Conservation (phyloP, 805 yeast genomes). For the Yarrowia bubula region DNA sequence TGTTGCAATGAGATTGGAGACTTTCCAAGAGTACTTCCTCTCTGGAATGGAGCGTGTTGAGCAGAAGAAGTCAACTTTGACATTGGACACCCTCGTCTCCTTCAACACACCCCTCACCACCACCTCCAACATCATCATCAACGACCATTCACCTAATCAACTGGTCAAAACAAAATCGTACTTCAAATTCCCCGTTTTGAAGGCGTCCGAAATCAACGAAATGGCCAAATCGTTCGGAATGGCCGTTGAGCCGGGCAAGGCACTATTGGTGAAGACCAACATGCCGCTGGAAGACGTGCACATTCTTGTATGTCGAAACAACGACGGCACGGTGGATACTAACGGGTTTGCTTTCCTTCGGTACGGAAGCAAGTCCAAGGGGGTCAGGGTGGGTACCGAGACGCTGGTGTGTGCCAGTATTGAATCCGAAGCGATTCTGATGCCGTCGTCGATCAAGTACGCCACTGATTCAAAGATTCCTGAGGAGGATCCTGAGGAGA, state of each 20-base stretch:
- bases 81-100: neutral
- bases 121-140: constrained; percentile 7
- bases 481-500: neutral
- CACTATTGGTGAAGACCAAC: constrained; percentile 14
- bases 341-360: constrained; percentile 1
- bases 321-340: neutral
- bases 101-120: neutral
- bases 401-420: constrained; percentile 18
- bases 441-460: constrained; percentile 14
- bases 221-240: constrained; percentile 13
- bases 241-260: neutral
- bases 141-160: constrained; percentile 25
- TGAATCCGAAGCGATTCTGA: neutral
- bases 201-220: constrained; percentile 11
- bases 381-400: neutral
- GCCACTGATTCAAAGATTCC: constrained; percentile 16
- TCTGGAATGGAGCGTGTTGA: constrained; percentile 35
- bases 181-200: constrained; percentile 19
- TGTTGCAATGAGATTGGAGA: constrained; percentile 48
- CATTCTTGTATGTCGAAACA: neutral
- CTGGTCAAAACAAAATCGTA: constrained; percentile 17
- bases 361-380: constrained; percentile 3
- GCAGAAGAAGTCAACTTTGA: neutral
- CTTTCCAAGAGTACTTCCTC: constrained; percentile 47
- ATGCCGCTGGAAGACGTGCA: neutral